Base-by-base conservation (phyloP, 768 basidiomycete species). In the Hericium coralloides region DNA sequence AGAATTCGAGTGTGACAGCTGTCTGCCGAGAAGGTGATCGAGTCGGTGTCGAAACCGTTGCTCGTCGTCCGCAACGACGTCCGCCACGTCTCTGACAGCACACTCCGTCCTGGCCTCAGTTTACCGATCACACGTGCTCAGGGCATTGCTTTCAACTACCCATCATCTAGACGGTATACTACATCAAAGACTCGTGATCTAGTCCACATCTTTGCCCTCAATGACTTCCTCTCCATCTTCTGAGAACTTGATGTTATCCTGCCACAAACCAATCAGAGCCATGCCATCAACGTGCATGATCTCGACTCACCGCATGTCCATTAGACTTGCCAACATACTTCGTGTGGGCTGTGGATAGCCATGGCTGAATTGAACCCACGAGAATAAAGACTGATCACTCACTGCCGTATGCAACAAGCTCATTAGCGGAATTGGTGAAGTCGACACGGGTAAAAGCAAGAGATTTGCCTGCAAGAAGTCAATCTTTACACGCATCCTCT, bases 391-490 rank as follows among this genome's bases (percentile, higher is more conserved):
- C 31, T 3, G 2, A 9, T 15, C 12, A 60, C 86, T 65, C 65
- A 91, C 90, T 81, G 61, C 90, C 90, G 64, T 90, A 92, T 9
- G 90, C 90, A 4, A 92, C 84, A 17, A 92, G 69, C 43, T 85
- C 79, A 0, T 89, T 89, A 4, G 71, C 71, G 12, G 79, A 76
- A 58, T 78, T 75, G 8, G 74, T 86, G 65, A 93, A 92, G 58
- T 93, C 89, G 7, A 89, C 77, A 1, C 89, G 79, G 12, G 91
- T 91, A 67, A 86, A 92, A 4, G 91, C 91, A 53, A 93, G 73
- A 26, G 79, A 86, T 67, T 80, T 88, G 20, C 90, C 89, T 92
- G 64, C 12, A 9, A n/a, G 26, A 57, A 50, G 12, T 45, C 18
- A 47, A 39, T n/a, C 8, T 51, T 31, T 12, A 14, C 36, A 51